Percentiles rank a stretch among this genome's conserved stretches.
These are phyloP conservation scores for Penicillium turbatum DNA, from an alignment of 495 filamentous ascomycete species.

Conservation along the genomic window DNA sequence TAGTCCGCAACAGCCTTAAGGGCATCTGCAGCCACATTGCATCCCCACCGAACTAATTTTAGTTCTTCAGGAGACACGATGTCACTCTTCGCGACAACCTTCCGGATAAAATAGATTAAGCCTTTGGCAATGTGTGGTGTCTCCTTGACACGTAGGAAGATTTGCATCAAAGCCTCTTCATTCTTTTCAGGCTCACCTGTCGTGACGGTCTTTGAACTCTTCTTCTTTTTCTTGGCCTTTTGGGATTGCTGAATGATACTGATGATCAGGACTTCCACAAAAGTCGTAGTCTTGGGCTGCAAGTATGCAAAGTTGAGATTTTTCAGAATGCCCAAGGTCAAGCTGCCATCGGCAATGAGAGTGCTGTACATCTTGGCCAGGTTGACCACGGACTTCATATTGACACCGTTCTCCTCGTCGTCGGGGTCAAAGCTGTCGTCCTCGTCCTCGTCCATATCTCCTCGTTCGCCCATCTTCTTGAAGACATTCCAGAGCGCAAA, in stretches of 20 bases:
- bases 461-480: slow-evolving; percentile 72
- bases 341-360: slow-evolving; percentile 61
- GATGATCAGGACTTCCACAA: slow-evolving; percentile 76
- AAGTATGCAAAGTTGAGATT: slow-evolving; percentile 74
- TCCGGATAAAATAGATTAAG: slow-evolving; percentile 73
- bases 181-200: slow-evolving; percentile 33
- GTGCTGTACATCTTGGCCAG: slow-evolving; percentile 80
- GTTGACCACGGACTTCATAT: slow-evolving; percentile 72
- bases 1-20: slow-evolving; percentile 47
- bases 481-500: slow-evolving; percentile 85
- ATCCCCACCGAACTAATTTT: slow-evolving; percentile 62
- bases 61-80: slow-evolving; percentile 60
- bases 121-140: slow-evolving; percentile 62
- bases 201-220: slow-evolving; percentile 17
- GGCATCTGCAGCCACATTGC: slow-evolving; percentile 57
- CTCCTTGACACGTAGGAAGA: slow-evolving; percentile 60
- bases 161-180: slow-evolving; percentile 54
- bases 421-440: slow-evolving; percentile 50
- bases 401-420: slow-evolving; percentile 40
- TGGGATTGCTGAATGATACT: slow-evolving; percentile 64
- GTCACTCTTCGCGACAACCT: slow-evolving; percentile 69
- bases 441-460: slow-evolving; percentile 51
- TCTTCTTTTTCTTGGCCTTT: slow-evolving; percentile 31
- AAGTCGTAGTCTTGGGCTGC: slow-evolving; percentile 68
- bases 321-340: slow-evolving; percentile 66